Base-by-base conservation (phyloP, 2,329 filamentous ascomycete genomes). In the Chlorencoelia australis region DNA sequence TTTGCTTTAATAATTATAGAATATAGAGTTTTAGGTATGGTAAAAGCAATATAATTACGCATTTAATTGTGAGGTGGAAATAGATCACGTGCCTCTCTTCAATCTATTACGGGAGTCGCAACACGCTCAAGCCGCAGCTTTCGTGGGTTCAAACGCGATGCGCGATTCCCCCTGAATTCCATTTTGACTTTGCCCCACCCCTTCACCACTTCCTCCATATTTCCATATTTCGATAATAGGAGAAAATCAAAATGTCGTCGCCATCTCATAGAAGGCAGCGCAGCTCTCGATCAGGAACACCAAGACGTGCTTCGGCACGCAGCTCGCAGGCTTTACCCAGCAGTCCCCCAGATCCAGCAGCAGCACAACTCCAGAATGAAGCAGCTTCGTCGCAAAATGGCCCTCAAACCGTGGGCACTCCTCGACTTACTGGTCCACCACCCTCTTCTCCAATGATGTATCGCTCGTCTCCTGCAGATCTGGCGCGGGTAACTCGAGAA, bases 371-470 rank as follows among this genome's bases (percentile, higher is more conserved):
- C 30, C 53, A 57, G n/a, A 49, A 39, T 40, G 55, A 59, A 41
- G 54, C 54, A 33, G 54, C 53, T 29, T 54, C 50, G 5, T 56
- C 55, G 7, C 53, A 54, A 34, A 42, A 38, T 41, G 37, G 4
- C 7, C 16, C 24, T 5, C 31, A 33, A 9, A 18, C 26, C 14
- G 55, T 47, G 52, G 57, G 55, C 28, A 71, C 68, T 34, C 69
- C 70, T 43, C 65, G 66, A 33, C 59, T 59, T 37, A 62, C 64
- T 49, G 60, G 68, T 15, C 66, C 69, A 48, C 65, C 79, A 43
- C 89, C 85, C 3, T 91, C 86, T 4, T 94, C 87, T 40, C 88
- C 88, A 26, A 68, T 94, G 46, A 83, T 84, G 60, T 93, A 79
- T 60, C 75, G 68, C 43, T 79, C 74, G 0, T 79, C 75, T 13